These are phyloP conservation scores for Pleurotus citrinopileatus DNA, from an alignment of 768 basidiomycete genomes.

Conservation along the genomic window DNA sequence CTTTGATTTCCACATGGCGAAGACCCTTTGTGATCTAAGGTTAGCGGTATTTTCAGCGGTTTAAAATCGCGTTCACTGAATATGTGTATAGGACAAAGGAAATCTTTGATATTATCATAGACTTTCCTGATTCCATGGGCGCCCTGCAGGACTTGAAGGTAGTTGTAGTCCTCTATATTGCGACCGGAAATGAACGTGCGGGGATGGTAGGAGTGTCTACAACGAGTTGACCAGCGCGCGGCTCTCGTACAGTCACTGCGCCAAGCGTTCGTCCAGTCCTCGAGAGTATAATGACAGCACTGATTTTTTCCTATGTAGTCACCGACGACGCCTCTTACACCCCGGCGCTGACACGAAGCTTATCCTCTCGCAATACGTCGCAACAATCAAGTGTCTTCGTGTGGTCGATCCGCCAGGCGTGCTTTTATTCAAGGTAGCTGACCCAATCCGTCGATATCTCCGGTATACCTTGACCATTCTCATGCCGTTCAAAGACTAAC, in stretches of 20 bases:
- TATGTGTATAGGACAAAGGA: conserved; percentile 57
- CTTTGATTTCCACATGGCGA: conserved; percentile 92
- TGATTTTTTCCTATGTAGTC: conserved; percentile 41
- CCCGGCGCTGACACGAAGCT: conserved; percentile 94
- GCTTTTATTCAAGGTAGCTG: conserved; percentile 88
- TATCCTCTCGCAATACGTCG: conserved; percentile 87
- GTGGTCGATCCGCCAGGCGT: conserved; percentile 93
- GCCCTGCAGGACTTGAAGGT: conserved; percentile 88
- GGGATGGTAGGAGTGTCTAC: conserved; percentile 62
- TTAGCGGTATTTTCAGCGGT: conserved; percentile 25
- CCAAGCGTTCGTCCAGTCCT: conserved; percentile 51
- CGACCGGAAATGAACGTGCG: neutral
- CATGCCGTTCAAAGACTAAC: neutral
- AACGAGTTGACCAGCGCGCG: conserved; percentile 76
- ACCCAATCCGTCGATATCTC: conserved; percentile 88
- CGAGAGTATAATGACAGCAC: too few species aligned
- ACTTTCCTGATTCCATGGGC: conserved; percentile 83
- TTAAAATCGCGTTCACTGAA: neutral
- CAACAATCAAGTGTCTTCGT: conserved; percentile 86
- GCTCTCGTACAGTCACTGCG: conserved; percentile 76
- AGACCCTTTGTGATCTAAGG: conserved; percentile 86
- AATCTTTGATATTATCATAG: conserved; percentile 95
- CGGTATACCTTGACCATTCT: conserved; percentile 46
- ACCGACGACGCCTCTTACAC: conserved; percentile 84
- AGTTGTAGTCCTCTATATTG: neutral